These are phyloP conservation scores for Russula abietina DNA, from an alignment of 768 basidiomycete genomes.

Conservation along the genomic window DNA sequence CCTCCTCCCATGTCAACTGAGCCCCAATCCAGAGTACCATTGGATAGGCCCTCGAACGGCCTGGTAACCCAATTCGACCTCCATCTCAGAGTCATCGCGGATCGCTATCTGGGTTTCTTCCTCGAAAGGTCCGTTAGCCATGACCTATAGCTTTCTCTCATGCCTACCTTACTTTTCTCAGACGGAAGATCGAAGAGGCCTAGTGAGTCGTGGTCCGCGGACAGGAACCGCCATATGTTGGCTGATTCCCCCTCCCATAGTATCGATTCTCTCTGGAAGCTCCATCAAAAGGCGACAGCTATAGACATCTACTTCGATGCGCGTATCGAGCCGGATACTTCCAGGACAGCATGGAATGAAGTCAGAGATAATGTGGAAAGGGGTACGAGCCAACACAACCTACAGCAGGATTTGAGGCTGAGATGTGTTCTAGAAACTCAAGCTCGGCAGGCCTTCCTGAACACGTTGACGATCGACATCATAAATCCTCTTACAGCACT, in stretches of 20 bases:
- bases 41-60: constrained; percentile 27
- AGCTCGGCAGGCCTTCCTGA: constrained; percentile 70
- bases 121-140: constrained; percentile 62
- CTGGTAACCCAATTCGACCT: constrained; percentile 67
- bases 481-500: constrained; percentile 60
- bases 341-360: constrained; percentile 75
- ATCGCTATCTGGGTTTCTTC: constrained; percentile 81
- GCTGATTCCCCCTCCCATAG: constrained; percentile 34
- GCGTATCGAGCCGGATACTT: constrained; percentile 54
- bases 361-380: constrained; percentile 80
- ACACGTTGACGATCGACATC: constrained; percentile 65
- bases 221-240: neutral
- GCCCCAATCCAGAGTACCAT: constrained; percentile 16
- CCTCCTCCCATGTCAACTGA: constrained; percentile 16
- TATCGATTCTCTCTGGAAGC: constrained; percentile 63
- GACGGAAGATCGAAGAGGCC: constrained; percentile 76
- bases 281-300: constrained; percentile 66
- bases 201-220: constrained; percentile 50
- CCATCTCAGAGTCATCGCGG: constrained; percentile 60
- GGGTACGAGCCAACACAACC: constrained; percentile 37
- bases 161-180: constrained; percentile 30
- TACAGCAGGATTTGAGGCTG: neutral
- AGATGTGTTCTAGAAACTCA: constrained; percentile 57
- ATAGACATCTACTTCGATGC: constrained; percentile 71
- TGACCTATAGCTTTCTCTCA: constrained; percentile 19